Conservation (phyloP, 73 alveolate genomes). For the Paramecium bursaria region DNA sequence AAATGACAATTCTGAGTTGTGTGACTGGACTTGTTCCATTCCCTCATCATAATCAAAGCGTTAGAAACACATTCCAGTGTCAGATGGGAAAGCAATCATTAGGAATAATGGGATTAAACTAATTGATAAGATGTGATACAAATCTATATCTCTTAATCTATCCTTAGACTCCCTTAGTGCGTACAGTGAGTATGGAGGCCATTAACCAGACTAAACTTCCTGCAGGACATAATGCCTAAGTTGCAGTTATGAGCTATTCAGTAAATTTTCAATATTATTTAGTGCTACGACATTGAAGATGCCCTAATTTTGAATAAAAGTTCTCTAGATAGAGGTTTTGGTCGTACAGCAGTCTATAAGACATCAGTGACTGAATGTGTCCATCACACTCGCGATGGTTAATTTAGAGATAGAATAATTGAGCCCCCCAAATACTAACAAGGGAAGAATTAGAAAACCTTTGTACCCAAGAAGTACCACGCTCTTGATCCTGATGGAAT, state of each 20-base stretch:
- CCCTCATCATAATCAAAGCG: slow-evolving; percentile 99
- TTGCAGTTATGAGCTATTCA: slow-evolving; percentile 99
- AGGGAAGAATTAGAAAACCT: neutral
- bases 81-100: slow-evolving; percentile 99
- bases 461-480: slow-evolving; percentile 80
- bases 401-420: slow-evolving; percentile 25
- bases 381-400: slow-evolving; percentile 28
- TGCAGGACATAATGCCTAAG: slow-evolving; percentile 99
- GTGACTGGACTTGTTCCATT: slow-evolving; percentile 97
- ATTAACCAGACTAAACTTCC: slow-evolving; percentile 94
- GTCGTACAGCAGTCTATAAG: slow-evolving; percentile 85
- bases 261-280: too few species aligned
- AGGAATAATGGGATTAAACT: slow-evolving; percentile 83
- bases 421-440: slow-evolving; percentile 65
- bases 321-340: slow-evolving; percentile 99
- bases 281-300: slow-evolving; percentile 99
- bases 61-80: slow-evolving; percentile 99
- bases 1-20: slow-evolving; percentile 96
- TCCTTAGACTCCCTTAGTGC: slow-evolving; percentile 98
- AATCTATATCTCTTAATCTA: slow-evolving; percentile 92
- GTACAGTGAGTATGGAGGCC: slow-evolving; percentile 97
- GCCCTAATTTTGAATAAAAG: slow-evolving; percentile 96
- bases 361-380: slow-evolving; percentile 75
- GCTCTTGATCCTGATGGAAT: slow-evolving; percentile 96
- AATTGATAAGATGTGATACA: slow-evolving; percentile 89